A percentile compares a stretch with the other conserved stretches of the same genome.
Evolutionary conservation across 805 yeast genomes (phyloP).

Genomic region (Wickerhamomyces mucosus): DNA sequence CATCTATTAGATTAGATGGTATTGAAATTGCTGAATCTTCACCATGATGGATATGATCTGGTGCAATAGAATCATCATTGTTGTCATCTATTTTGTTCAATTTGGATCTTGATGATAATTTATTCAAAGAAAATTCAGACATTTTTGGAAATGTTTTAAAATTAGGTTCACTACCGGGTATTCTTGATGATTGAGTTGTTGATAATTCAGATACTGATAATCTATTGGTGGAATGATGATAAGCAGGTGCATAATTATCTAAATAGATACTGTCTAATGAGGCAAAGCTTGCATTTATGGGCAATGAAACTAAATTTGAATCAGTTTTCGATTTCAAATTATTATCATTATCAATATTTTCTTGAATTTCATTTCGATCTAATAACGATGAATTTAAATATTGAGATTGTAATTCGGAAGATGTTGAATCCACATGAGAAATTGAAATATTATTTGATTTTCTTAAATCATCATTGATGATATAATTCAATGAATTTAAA

Average conservation of each 20-base stretch:
- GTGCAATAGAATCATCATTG: conserved; percentile 12
- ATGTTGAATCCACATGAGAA: background rate
- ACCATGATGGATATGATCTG: conserved; percentile 13
- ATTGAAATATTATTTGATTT: conserved; percentile 12
- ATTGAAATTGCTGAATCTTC: conserved; percentile 9
- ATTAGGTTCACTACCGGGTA: no score
- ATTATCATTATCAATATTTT: background rate
- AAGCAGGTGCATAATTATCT: conserved; percentile 32
- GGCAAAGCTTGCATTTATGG: conserved; percentile 68
- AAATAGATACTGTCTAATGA: conserved; percentile 64
- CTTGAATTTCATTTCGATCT: background rate
- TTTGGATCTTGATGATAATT: no score
- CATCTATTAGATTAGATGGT: conserved; percentile 10
- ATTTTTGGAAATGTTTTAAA: no score
- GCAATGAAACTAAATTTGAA: conserved; percentile 53
- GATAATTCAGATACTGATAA: no score
- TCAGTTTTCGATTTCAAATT: conserved; percentile 3
- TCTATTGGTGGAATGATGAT: no score
- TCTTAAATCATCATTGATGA: conserved; percentile 15
- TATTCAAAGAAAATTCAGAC: conserved; percentile 13
- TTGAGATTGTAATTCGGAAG: conserved; percentile 1
- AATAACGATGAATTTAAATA: background rate
- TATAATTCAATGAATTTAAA: conserved; percentile 16
- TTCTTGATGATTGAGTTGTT: no score
- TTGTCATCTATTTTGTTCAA: conserved; percentile 6